Percentiles rank a stretch among this genome's conserved stretches.
Conservation (phyloP, 139 green algal genomes). For the Tetratostichococcus sp. region DNA sequence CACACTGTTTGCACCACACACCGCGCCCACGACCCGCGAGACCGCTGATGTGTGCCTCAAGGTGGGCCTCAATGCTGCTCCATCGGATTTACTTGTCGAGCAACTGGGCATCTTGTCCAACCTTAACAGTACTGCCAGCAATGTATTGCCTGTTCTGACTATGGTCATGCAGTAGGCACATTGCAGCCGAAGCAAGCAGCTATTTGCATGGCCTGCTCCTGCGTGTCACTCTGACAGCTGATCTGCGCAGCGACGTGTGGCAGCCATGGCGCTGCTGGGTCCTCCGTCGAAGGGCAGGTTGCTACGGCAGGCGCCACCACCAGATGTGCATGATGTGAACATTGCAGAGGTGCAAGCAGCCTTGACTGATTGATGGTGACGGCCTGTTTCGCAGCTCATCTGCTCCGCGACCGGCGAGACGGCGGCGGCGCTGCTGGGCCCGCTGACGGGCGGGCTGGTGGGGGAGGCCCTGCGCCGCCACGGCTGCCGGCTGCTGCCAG, state of each 20-base stretch:
- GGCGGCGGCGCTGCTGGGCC: constrained; percentile 17
- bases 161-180: too few relatives aligned
- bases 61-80: constrained; percentile 12
- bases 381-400: too few relatives aligned
- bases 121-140: too few relatives aligned
- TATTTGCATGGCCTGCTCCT: too few relatives aligned
- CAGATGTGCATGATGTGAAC: too few relatives aligned
- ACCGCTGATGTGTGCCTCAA: constrained; percentile 29
- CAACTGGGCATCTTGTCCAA: too few relatives aligned
- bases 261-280: constrained; percentile 14
- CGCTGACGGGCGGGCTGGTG: constrained; percentile 21
- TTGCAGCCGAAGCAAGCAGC: too few relatives aligned
- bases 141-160: too few relatives aligned
- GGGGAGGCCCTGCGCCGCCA: not conserved
- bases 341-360: too few relatives aligned
- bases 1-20: constrained; percentile 26
- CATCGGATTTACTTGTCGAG: too few relatives aligned
- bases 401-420: not conserved
- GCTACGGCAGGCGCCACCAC: not conserved
- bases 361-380: too few relatives aligned
- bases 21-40: constrained; percentile 25
- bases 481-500: constrained; percentile 44
- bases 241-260: not conserved
- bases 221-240: too few relatives aligned
- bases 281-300: constrained; percentile 21